A percentile compares a stretch with the other conserved stretches of the same genome.
Evolutionary conservation across 1,284 basidiomycete genomes (phyloP).

Genomic region (Puccinia coronata): DNA sequence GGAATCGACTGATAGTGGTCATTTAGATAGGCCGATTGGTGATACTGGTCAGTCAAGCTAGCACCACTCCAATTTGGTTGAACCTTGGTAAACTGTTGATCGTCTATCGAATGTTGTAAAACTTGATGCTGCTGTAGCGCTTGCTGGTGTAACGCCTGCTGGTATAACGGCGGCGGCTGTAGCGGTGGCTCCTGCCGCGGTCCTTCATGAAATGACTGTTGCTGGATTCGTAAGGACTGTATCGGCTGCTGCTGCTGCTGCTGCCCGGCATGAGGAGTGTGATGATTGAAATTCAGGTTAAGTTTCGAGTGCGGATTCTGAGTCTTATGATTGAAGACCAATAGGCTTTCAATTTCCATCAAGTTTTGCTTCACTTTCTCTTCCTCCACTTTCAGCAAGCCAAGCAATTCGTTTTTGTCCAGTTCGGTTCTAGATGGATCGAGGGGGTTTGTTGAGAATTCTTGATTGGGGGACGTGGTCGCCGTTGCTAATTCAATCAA

Average conservation of each 20-base stretch:
- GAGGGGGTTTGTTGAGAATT: not conserved
- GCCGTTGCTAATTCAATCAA: slow-evolving; percentile 26
- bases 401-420: not conserved
- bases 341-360: slow-evolving; percentile 12
- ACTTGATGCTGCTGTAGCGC: not conserved
- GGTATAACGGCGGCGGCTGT: no score
- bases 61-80: not conserved
- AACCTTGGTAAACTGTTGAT: not conserved
- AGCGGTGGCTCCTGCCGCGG: no score
- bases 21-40: not conserved
- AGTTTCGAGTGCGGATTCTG: slow-evolving; percentile 6
- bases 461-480: not conserved
- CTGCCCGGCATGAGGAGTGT: not conserved
- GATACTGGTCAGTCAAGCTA: not conserved
- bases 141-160: not conserved
- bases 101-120: not conserved
- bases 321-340: not conserved
- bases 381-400: slow-evolving; percentile 11
- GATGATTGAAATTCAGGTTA: not conserved
- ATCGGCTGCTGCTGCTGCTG: not conserved
- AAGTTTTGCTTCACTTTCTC: slow-evolving; percentile 12
- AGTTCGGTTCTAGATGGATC: not conserved
- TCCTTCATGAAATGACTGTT: not conserved
- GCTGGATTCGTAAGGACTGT: not conserved
- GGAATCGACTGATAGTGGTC: not conserved